Base-by-base conservation (phyloP, 2,329 filamentous ascomycete genomes). In the Phialophora macrospora region DNA sequence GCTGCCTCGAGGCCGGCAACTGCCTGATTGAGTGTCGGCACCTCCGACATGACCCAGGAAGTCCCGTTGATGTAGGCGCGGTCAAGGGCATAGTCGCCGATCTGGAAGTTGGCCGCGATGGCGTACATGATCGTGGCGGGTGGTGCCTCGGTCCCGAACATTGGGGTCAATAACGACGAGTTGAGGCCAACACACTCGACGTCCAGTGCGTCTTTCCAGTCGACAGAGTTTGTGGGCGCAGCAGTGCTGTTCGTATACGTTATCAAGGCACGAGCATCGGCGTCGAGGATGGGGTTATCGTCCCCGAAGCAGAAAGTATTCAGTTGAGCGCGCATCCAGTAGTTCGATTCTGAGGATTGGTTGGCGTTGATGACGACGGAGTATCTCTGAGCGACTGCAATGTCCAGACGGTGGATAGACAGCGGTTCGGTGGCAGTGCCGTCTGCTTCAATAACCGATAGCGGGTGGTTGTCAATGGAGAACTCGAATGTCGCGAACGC, bases 51-150 rank as follows among this genome's bases (percentile, higher is more conserved):
- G 14, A 57, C 54, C 60, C 60, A 63, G n/a, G 60, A 63, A 4
- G 60, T 63, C 5, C 52, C 60, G n/a, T 63, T 63, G 20, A 63
- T 51, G 44, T 49, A 63, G 54, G 44, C 54, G 9, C 60, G 60
- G 38, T 63, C 52, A 17, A 56, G 24, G 7, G 52, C 51, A 38
- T 57, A 96, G 83, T 0, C 78, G 82, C 69, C 90, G 87, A 74
- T 96, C 92, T 72, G 96, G 91, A 67, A 88, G 89, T 0, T 87
- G 83, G 24, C 88, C 78, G 70, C 69, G 8, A 73, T 62, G 20
- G 49, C 62, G 65, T 20, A 74, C 71, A 1, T 64, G 70, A 41
- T 73, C 73, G 2, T 66, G 63, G 34, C 73, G 72, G 54, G 54
- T n/a, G 58, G 58, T 38, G 58, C 58, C 17, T 51, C 46, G 22